Conservation (phyloP, 768 basidiomycete genomes). For the Amanita pallidorosea region DNA sequence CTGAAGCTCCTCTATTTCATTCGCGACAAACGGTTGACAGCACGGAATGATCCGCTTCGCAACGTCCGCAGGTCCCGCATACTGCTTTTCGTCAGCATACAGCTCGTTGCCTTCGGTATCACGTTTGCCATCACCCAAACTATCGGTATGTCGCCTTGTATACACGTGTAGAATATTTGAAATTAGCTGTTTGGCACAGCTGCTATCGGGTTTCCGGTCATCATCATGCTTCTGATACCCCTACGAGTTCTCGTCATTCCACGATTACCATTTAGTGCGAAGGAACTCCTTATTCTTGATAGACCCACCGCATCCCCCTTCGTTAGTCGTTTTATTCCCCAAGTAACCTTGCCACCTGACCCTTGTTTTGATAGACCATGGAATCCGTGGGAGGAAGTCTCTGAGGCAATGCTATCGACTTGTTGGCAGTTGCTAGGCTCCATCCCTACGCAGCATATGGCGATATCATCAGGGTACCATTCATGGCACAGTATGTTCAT, state of each 20-base stretch:
- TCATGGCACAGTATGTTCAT: too few relatives aligned
- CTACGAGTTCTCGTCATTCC: constrained; percentile 66
- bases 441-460: too few relatives aligned
- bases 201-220: constrained; percentile 84
- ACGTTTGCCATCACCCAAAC: constrained; percentile 91
- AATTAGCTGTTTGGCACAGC: constrained; percentile 26
- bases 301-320: constrained; percentile 84
- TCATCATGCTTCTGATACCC: constrained; percentile 79
- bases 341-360: not conserved
- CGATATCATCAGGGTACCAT: too few relatives aligned
- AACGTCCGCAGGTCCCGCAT: constrained; percentile 69
- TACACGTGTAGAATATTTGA: too few relatives aligned
- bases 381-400: constrained; percentile 15
- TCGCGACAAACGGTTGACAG: constrained; percentile 55
- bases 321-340: constrained; percentile 32
- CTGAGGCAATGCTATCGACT: not conserved
- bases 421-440: not conserved
- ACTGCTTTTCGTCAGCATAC: constrained; percentile 58
- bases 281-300: constrained; percentile 80
- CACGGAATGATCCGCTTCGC: constrained; percentile 60
- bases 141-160: constrained; percentile 38
- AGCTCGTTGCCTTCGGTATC: constrained; percentile 76
- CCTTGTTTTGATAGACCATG: constrained; percentile 11
- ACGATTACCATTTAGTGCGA: constrained; percentile 57
- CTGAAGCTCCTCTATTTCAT: constrained; percentile 72